phyloP scores from a whole-genome alignment of 2,329 filamentous ascomycete genomes.

The Metarhizium robertsii region DNA sequence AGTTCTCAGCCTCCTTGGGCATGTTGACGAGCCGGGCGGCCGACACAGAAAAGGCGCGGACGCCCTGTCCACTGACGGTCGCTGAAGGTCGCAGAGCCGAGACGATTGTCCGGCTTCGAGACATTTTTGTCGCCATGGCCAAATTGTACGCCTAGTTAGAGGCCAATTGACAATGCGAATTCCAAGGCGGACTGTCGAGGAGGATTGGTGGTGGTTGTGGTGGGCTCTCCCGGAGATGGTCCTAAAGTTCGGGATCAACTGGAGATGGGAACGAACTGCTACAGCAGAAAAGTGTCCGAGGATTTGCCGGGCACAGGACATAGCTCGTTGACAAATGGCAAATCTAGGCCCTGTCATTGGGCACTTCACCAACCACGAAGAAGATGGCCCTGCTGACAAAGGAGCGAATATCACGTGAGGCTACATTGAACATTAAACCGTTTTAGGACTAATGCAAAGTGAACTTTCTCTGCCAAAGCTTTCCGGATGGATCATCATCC shows the following conservation, averaged over 20 bases:
- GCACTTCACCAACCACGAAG: background rate
- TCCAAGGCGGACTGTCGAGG: background rate
- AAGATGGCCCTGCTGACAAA: background rate
- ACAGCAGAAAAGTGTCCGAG: conserved; percentile 13
- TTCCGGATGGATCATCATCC: conserved; percentile 10
- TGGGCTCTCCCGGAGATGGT: conserved; percentile 3
- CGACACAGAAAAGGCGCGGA: conserved; percentile 43
- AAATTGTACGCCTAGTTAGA: conserved; percentile 19
- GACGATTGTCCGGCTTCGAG: conserved; percentile 45
- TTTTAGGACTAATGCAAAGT: background rate
- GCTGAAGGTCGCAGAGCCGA: conserved; percentile 44
- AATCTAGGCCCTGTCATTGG: conserved; percentile 1
- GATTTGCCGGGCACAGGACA: conserved; percentile 18
- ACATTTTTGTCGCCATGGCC: conserved; percentile 53
- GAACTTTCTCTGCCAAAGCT: conserved; percentile 12
- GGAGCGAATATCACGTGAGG: conserved; percentile 4
- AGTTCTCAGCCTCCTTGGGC: conserved; percentile 54
- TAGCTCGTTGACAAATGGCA: background rate
- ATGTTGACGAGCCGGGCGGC: conserved; percentile 41
- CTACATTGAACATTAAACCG: background rate
- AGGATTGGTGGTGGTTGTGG: conserved; percentile 11
- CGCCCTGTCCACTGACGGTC: conserved; percentile 29
- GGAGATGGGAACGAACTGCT: background rate
- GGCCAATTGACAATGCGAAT: conserved; percentile 35
- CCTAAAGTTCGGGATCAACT: conserved; percentile 2